These are phyloP conservation scores for Biscogniauxia sp. DNA, from an alignment of 2,329 filamentous ascomycete genomes.

Conservation along the genomic window DNA sequence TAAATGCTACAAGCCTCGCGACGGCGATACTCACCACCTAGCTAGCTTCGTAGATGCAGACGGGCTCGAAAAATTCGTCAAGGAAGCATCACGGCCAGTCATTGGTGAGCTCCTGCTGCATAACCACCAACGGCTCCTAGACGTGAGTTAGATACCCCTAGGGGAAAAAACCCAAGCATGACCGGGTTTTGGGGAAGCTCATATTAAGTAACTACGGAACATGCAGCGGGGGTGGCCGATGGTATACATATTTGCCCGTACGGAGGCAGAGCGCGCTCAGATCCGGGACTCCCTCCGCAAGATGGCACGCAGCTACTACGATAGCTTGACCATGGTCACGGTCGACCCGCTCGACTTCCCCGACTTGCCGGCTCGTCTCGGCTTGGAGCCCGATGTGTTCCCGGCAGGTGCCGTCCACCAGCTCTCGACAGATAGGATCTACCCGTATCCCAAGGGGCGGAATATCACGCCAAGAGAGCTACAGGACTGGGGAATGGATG, in stretches of 20 bases:
- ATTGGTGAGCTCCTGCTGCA: slow-evolving; percentile 33
- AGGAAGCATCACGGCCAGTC: slow-evolving; percentile 26
- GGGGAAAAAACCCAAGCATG: background rate
- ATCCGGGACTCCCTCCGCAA: slow-evolving; percentile 29
- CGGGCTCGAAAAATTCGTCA: slow-evolving; percentile 28
- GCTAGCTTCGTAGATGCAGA: slow-evolving; percentile 12
- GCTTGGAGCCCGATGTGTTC: slow-evolving; percentile 26
- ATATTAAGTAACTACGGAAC: background rate
- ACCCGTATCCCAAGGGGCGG: slow-evolving; percentile 34
- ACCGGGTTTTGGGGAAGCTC: background rate
- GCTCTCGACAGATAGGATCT: slow-evolving; percentile 35
- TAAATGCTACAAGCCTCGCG: slow-evolving; percentile 31
- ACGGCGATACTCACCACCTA: slow-evolving; percentile 26
- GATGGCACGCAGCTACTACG: slow-evolving; percentile 35
- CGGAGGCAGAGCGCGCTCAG: slow-evolving; percentile 27
- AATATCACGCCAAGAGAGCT: slow-evolving; percentile 28
- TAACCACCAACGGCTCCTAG: slow-evolving; percentile 34
- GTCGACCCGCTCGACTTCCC: slow-evolving; percentile 38
- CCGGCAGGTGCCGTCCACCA: slow-evolving; percentile 37
- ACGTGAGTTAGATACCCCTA: slow-evolving; percentile 26
- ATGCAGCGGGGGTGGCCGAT: slow-evolving; percentile 36
- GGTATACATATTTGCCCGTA: slow-evolving; percentile 37
- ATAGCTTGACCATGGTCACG: slow-evolving; percentile 34
- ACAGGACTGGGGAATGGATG: slow-evolving; percentile 37
- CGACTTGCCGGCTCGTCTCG: slow-evolving; percentile 31